Evolutionary conservation across 768 basidiomycete genomes (phyloP), one percentile per base, ranked within the genome.

Genomic region (Gloeopeniophorella convolvens): DNA sequence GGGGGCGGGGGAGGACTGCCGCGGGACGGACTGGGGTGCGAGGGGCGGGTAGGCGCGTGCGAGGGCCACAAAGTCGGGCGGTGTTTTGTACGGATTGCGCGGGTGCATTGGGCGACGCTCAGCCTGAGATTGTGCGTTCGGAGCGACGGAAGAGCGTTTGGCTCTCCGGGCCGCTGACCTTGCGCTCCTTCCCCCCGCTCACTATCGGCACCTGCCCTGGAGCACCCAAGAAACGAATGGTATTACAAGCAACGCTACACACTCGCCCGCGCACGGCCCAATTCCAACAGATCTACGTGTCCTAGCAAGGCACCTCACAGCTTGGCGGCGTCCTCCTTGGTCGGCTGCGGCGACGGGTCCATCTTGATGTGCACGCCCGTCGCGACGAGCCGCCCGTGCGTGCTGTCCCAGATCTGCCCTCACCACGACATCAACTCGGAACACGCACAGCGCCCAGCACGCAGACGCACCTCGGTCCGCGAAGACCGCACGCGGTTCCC

Each of bases 31-130:
- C 86, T 75, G 70, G 8, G 70, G 67, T 51, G 69, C 66, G 18
- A 91, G 72, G 2, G 75, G 65, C 0, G 81, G 78, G 62, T 83
- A 84, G 1, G 64, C 66, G 9, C 68, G 63, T 0, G 83, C 82
- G 5, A 94, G 72, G 13, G 61, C 59, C 1, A 59, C 45, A 58
- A 93, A 93, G 64, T 90, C 77, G 0, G 80, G 74, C 0, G 71
- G 69, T 0, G 49, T 57, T 0, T 55, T 56, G 57, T 83, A 83
- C 2, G 65, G 66, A 58, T 78, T 82, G 5, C 70, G 68, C n/a
- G 70, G 63, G 45, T 76, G 73, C 75, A 77, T 75, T 9, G 18
- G 33, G 33, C n/a, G n/a, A n/a, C n/a, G n/a, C n/a, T n/a, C n/a
- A n/a, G n/a, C n/a, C n/a, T n/a, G n/a, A n/a, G n/a, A n/a, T n/a